A percentile compares a stretch with the other conserved stretches of the same genome.
These are phyloP conservation scores for Dactylis glomerata DNA, from an alignment of 176 grass and related monocot species.

Conservation along the genomic window DNA sequence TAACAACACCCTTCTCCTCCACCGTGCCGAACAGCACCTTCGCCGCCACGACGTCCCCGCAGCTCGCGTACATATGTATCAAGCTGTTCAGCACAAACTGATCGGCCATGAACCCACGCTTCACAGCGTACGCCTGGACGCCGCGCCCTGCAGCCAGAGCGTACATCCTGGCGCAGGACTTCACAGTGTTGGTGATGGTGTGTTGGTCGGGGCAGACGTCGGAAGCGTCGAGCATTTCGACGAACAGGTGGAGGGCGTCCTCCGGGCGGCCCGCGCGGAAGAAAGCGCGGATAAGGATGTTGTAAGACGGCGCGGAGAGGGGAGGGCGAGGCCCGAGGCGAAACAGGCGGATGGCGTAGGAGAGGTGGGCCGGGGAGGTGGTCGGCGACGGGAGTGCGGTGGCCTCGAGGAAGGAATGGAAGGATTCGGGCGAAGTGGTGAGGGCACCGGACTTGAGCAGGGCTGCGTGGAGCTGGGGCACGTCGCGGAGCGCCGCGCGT, in stretches of 20 bases:
- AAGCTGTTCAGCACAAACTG: constrained; percentile 66
- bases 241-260: constrained; percentile 54
- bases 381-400: constrained; percentile 15
- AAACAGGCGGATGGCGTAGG: constrained; percentile 52
- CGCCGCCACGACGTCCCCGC: constrained; percentile 35
- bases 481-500: not conserved
- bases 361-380: constrained; percentile 27
- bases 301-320: constrained; percentile 28
- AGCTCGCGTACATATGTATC: constrained; percentile 54
- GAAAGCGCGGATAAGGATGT: constrained; percentile 56
- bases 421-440: constrained; percentile 25
- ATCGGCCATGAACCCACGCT: constrained; percentile 37
- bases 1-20: constrained; percentile 29
- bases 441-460: constrained; percentile 57
- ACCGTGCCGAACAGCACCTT: constrained; percentile 33
- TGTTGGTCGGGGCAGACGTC: constrained; percentile 40
- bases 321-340: constrained; percentile 10
- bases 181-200: constrained; percentile 50
- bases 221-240: constrained; percentile 42
- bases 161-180: constrained; percentile 44
- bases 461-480: constrained; percentile 46
- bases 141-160: constrained; percentile 7
- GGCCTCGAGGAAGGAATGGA: constrained; percentile 50
- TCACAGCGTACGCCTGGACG: constrained; percentile 53
- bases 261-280: constrained; percentile 23